Base-by-base conservation (phyloP, 805 yeast species). In the Suhomyces emberorum region DNA sequence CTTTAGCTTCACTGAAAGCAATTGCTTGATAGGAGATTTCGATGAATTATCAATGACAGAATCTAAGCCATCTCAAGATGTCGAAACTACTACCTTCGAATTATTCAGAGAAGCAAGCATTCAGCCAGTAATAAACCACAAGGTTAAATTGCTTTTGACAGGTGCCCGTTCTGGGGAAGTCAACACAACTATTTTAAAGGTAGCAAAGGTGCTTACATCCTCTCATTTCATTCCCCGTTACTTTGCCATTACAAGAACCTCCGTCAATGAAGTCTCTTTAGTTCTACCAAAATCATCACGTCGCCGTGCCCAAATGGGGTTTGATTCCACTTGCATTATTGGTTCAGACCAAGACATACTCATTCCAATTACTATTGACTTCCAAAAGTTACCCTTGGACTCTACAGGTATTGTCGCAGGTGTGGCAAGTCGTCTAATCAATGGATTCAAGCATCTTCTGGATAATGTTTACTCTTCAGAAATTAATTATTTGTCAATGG, bases 401-500 rank as follows among this genome's bases (percentile, higher is more conserved):
- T 63, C 77, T 6, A 77, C 79, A 15, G 87, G 87, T 27, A 77
- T 81, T 32, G 84, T 79, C 2, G 79, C 84, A 0, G 83, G 83
- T 1, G 67, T 81, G 15, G 83, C 86, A 0, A 59, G 74, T 26
- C 66, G 62, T 37, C 54, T 80, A 16, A 48, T 72, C 15, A 61
- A 57, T 28, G 67, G 64, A 4, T 45, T 54, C 25, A 48, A 46
- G 15, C 30, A 35, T 11, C 30, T 31, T 17, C 51, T 54, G 4
- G n/a, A 19, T 7, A 21, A 30, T 19, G 45, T 44, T 9, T 43
- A 42, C 18, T 45, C 65, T 3, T 64, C 64, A 32, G 80, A 72
- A 44, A 75, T 76, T 77, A 72, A 72, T 48, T 81, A 79, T 45
- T 56, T 81, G 15, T 75, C 82, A 15, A 74, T 81, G 61, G 84